Conservation (phyloP, 495 filamentous ascomycete genomes). For the Elaphomyces granulatus region DNA sequence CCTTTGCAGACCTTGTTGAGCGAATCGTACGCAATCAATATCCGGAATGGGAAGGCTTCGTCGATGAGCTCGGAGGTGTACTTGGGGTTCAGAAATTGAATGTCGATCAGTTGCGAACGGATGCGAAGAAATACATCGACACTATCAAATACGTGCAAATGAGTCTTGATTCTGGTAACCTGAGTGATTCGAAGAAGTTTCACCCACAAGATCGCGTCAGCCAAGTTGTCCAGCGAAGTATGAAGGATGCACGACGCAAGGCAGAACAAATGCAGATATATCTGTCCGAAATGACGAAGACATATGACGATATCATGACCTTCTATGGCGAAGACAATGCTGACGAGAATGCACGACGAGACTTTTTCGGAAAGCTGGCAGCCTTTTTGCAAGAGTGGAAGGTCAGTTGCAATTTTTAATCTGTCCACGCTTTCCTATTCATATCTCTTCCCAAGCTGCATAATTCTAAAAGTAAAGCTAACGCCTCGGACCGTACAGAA, state of each 20-base stretch:
- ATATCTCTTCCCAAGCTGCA: too few relatives aligned
- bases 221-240: slow-evolving; percentile 77
- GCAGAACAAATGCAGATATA: slow-evolving; percentile 92
- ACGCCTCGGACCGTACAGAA: slow-evolving; percentile 50
- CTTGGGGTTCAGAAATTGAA: slow-evolving; percentile 81
- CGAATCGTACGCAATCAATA: slow-evolving; percentile 93
- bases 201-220: slow-evolving; percentile 92
- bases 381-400: slow-evolving; percentile 86
- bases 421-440: too few relatives aligned
- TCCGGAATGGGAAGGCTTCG: slow-evolving; percentile 84
- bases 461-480: too few relatives aligned
- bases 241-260: slow-evolving; percentile 95
- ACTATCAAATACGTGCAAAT: slow-evolving; percentile 88
- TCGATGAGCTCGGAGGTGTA: slow-evolving; percentile 72
- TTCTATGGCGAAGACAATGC: slow-evolving; percentile 92
- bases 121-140: slow-evolving; percentile 89
- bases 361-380: slow-evolving; percentile 95
- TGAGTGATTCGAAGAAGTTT: slow-evolving; percentile 94
- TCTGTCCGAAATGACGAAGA: slow-evolving; percentile 78
- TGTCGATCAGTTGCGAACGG: slow-evolving; percentile 75
- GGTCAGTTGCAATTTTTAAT: too few relatives aligned
- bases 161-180: slow-evolving; percentile 83
- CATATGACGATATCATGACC: slow-evolving; percentile 89
- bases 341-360: slow-evolving; percentile 86
- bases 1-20: slow-evolving; percentile 92